These are phyloP conservation scores for Barnettozyma botsteinii DNA, from an alignment of 805 yeast species.

Conservation along the genomic window DNA sequence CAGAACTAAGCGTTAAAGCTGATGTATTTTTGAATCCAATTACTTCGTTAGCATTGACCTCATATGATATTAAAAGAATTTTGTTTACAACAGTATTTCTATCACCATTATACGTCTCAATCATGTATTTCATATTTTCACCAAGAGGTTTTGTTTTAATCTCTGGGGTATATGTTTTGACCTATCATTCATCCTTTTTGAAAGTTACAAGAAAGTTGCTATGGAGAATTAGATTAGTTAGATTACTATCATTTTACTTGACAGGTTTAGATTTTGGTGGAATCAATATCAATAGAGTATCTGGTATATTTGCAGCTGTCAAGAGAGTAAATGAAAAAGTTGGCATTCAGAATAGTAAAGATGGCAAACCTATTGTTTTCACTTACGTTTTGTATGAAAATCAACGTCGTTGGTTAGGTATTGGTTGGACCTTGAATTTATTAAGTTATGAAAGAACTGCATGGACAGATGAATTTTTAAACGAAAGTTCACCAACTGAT, in stretches of 20 bases:
- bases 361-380: conserved; percentile 60
- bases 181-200: conserved; percentile 85
- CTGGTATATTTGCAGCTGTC: conserved; percentile 39
- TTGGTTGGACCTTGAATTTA: conserved; percentile 94
- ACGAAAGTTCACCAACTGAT: conserved; percentile 75
- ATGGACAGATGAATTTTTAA: conserved; percentile 95
- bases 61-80: conserved; percentile 73
- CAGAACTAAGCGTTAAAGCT: conserved; percentile 67
- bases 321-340: conserved; percentile 33
- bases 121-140: conserved; percentile 60
- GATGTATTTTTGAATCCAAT: conserved; percentile 80
- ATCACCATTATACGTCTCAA: conserved; percentile 76
- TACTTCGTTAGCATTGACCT: conserved; percentile 62
- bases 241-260: conserved; percentile 69
- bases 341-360: conserved; percentile 28
- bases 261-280: conserved; percentile 81
- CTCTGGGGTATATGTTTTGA: conserved; percentile 54
- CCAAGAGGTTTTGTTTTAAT: conserved; percentile 63
- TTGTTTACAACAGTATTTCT: conserved; percentile 78
- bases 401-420: conserved; percentile 95
- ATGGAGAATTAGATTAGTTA: conserved; percentile 74
- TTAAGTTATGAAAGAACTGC: conserved; percentile 90
- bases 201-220: conserved; percentile 75
- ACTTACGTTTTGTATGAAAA: conserved; percentile 92
- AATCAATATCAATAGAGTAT: conserved; percentile 33